Evolutionary conservation across 179 eudicot genomes (phyloP), one percentile per base, ranked within the genome.

Genomic region (Heliamphora pulchella): DNA sequence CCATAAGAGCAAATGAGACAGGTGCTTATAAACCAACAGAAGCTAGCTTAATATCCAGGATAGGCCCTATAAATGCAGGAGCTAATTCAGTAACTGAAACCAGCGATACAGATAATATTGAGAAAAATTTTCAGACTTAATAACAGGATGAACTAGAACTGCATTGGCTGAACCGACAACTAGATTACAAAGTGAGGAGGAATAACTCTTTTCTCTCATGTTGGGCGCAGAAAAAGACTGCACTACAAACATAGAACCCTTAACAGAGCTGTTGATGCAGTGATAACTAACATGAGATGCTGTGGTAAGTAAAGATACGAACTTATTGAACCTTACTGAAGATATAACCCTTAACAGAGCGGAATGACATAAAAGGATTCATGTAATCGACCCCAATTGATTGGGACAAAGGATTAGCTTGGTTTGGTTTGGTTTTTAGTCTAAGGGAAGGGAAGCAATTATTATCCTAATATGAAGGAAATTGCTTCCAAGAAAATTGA

Each of bases 151-250:
- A 78, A 44, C 11, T 78, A 46, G 53, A 53, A 65, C 9, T 39
- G 80, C 80, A 78, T 15, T 39, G 18, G 54, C 54, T 65, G 51
- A 63, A 67, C 9, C 4, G 5, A 51, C 41, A 68, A 66, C 31
- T 31, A 78, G 63, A 8, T 9, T 10, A 44, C 50, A 44, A 1
- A 66, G 20, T 53, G 44, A 43, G n/a, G 5, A 14, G 39, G 62
- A 67, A 41, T 6, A 8, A 11, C 57, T 68, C 31, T 50, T 8
- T 48, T 20, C 31, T 51, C 72, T 47, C 20, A 4, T 15, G 22
- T n/a, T 54, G 65, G 75, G 80, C 31, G 74, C 64, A 51, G 74
- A 66, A 53, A 39, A 78, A 5, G 39, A 50, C 53, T 10, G 3
- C 39, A 31, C 3, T 8, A n/a, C 48, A 54, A 15, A 31, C 5